Evolutionary conservation across 2,329 filamentous ascomycete species (phyloP).

Genomic region (Trichoderma koningii): DNA sequence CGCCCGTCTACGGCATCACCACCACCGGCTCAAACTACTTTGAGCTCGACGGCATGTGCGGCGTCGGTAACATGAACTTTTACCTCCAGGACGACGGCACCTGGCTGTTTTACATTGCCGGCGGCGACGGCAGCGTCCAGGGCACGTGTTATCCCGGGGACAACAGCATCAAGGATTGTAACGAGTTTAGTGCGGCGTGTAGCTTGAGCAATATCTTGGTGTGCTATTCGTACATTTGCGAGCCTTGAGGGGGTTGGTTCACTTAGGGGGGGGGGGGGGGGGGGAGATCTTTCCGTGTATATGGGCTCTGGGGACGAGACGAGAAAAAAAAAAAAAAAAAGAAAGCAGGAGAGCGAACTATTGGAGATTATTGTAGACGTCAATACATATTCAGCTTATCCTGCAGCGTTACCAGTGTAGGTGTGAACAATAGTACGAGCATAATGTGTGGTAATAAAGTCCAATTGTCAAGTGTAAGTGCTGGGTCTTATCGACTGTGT

Average conservation of each 20-base stretch:
- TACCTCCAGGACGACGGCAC: constrained; percentile 9
- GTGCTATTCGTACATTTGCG: constrained; percentile 20
- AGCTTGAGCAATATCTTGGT: constrained; percentile 10
- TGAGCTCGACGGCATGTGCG: constrained; percentile 12
- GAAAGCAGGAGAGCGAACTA: too few relatives aligned
- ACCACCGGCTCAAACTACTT: constrained; percentile 12
- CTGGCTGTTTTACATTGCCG: constrained; percentile 13
- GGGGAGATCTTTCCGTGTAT: too few relatives aligned
- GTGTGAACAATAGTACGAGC: too few relatives aligned
- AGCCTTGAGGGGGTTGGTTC: background rate
- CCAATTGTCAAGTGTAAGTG: too few relatives aligned
- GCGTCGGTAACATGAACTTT: constrained; percentile 12
- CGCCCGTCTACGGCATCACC: background rate
- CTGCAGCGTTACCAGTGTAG: too few relatives aligned
- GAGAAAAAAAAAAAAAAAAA: too few relatives aligned
- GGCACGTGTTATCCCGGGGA: constrained; percentile 1
- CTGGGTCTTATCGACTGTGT: too few relatives aligned
- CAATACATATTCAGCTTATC: too few relatives aligned
- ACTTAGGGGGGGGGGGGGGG: too few relatives aligned
- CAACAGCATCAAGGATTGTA: constrained; percentile 3
- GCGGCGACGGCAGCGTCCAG: constrained; percentile 5
- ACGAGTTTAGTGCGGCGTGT: background rate
- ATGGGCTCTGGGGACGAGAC: too few relatives aligned
- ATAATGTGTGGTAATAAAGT: too few relatives aligned
- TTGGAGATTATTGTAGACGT: too few relatives aligned